These are phyloP conservation scores for Athelia psychrophila DNA, from an alignment of 1,284 basidiomycete genomes.

Conservation along the genomic window DNA sequence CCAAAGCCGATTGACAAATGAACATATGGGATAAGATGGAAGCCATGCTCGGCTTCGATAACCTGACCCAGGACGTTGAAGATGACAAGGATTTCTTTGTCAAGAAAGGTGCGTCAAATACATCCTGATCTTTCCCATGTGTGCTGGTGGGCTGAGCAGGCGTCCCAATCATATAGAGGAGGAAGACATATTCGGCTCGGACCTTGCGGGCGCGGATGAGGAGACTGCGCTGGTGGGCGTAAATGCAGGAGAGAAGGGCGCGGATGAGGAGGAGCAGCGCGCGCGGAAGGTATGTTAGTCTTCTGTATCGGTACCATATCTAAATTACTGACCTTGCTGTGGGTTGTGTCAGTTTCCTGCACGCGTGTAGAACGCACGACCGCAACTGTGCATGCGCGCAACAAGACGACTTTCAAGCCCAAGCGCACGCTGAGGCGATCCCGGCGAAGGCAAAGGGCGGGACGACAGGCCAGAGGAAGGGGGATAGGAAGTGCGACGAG, in stretches of 20 bases:
- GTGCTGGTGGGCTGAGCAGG: not conserved
- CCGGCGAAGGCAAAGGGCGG: too few species aligned
- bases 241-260: constrained; percentile 52
- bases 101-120: constrained; percentile 40
- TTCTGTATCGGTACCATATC: too few species aligned
- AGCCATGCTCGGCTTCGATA: constrained; percentile 62
- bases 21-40: constrained; percentile 55
- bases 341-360: not conserved
- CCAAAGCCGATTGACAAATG: constrained; percentile 12
- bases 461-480: too few species aligned
- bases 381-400: constrained; percentile 60
- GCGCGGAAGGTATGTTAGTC: constrained; percentile 60
- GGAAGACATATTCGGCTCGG: constrained; percentile 75
- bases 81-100: constrained; percentile 70
- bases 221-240: constrained; percentile 52
- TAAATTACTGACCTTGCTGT: too few species aligned
- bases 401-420: constrained; percentile 63
- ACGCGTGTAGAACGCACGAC: constrained; percentile 54
- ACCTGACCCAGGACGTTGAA: constrained; percentile 53
- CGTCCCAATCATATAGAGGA: constrained; percentile 54
- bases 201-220: constrained; percentile 81
- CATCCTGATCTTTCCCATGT: constrained; percentile 16
- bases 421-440: too few species aligned
- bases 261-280: constrained; percentile 57
- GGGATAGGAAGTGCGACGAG: constrained; percentile 18